A percentile compares a stretch with the other conserved stretches of the same genome.
Evolutionary conservation across 1,139 yeast genomes (phyloP).

Genomic region (Candida glucosophila): DNA sequence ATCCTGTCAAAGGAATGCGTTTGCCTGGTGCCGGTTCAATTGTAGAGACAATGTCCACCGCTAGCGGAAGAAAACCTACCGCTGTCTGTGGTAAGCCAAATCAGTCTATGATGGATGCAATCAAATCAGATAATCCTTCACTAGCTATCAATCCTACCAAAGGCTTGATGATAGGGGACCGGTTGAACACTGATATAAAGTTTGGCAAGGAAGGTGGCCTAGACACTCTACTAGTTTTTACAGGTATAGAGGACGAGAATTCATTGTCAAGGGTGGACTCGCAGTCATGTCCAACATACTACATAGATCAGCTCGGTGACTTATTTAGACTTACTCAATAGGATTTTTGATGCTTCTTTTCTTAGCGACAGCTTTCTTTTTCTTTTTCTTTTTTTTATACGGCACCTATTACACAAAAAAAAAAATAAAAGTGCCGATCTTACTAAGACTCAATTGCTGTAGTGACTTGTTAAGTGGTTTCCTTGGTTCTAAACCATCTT

Average conservation of each 20-base stretch:
- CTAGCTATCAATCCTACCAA: constrained; percentile 44
- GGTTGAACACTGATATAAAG: constrained; percentile 89
- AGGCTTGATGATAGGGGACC: constrained; percentile 92
- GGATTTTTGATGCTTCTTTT: background rate
- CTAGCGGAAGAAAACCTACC: constrained; percentile 61
- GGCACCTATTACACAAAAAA: too few species aligned
- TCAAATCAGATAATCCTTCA: constrained; percentile 54
- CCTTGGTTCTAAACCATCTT: too few species aligned
- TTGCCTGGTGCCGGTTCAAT: constrained; percentile 95
- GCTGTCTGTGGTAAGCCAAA: constrained; percentile 88
- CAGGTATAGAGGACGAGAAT: constrained; percentile 80
- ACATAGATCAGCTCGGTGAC: constrained; percentile 69
- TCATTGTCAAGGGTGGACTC: constrained; percentile 36
- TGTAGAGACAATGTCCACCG: constrained; percentile 68
- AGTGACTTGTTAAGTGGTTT: too few species aligned
- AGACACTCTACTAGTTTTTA: constrained; percentile 73
- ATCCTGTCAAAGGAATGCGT: constrained; percentile 77
- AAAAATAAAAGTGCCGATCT: too few species aligned
- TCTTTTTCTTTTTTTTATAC: too few species aligned
- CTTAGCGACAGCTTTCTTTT: too few species aligned
- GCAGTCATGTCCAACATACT: constrained; percentile 54
- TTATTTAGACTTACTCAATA: constrained; percentile 41
- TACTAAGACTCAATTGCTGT: too few species aligned
- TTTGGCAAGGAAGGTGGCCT: constrained; percentile 86
- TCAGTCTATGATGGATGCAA: constrained; percentile 83